Evolutionary conservation across 768 basidiomycete species (phyloP), one percentile per base, ranked within the genome.

Genomic region (Paxillus involutus): DNA sequence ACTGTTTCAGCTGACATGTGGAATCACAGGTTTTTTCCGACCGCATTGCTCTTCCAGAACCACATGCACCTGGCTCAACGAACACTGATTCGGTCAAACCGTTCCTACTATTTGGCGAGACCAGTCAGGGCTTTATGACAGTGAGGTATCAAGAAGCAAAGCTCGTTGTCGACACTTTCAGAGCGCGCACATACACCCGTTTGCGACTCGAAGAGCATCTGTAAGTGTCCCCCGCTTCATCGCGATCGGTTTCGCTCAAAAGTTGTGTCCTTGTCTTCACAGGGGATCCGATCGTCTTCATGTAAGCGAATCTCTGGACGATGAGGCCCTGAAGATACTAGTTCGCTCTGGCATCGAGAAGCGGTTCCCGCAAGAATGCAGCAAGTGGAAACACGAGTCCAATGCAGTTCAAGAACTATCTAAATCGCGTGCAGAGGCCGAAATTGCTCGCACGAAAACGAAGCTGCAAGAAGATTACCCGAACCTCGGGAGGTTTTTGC

Each of bases 31-130:
- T 56, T 10, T 10, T 30, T 30, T 62, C 62, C 33, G 58, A 26
- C 19, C 36, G 44, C 19, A 65, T 66, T 2, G 29, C 33, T 1
- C 48, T 58, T 40, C 45, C 59, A 19, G 45, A 59, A 12, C 47
- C 44, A 16, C 55, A 49, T 29, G 6, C 17, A 2, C 59, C 61
- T 17, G 49, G 49, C 36, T 14, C 56, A 3, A 47, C 49, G 1
- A 56, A 60, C 42, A 53, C 56, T 0, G 39, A 6, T 2, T 47
- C 51, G 0, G 55, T 66, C 6, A 45, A 47, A 11, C 74, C 74
- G 1, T 61, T 51, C 39, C 62, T 80, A 0, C 52, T 80, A n/a
- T 61, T 56, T 36, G 76, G 78, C 4, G 79, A 80, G 57, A 73
- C 72, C 2, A 21, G 52, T 2, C 77, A 78, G 55, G 79, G 69